Evolutionary conservation across 2,329 filamentous ascomycete species (phyloP), one percentile per base, ranked within the genome.

Genomic region (Chrysosphaeria jannelii): DNA sequence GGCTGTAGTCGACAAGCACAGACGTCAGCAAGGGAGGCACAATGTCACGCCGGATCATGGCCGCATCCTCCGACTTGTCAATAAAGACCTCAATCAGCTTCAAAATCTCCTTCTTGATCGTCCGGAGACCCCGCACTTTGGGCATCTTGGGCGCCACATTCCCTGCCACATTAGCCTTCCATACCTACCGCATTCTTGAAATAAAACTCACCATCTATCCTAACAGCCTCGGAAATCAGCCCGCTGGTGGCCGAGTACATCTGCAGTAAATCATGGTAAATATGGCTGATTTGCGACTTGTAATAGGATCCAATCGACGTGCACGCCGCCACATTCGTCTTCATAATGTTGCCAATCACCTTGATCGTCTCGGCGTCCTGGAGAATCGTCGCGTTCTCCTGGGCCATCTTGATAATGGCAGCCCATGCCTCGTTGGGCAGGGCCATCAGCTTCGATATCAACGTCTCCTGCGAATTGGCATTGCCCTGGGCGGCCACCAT

Each of bases 331-430:
- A 97, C 85, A 36, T 97, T 97, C 1, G 85, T 97, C 59, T 97
- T 97, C 85, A 97, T 97, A 41, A 97, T 91, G 47, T 97, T 97
- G 33, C 85, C 85, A 31, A 97, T 79, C 34, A 97, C 68, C 52
- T 97, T 97, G 50, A 97, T 93, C 1, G 79, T 89, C 35, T 97
- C 79, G 8, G 67, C 54, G 38, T 93, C 78, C 42, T 93, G 76
- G 8, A 97, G 55, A 33, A 85, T 78, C 12, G 65, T 57, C 0
- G 85, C 76, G 39, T 91, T 68, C 29, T 69, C 57, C 25, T 75
- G 85, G 13, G 85, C 85, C 39, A 71, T 62, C 34, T 64, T 62
- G 39, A 97, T 97, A 36, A 97, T 91, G 37, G 69, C 63, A 39
- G 91, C 79, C 85, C 85, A 97, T 11, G 85, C 88, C 18, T 64